Evolutionary conservation across 495 filamentous ascomycete species (phyloP).

Genomic region (Tuber microsphaerosporum): DNA sequence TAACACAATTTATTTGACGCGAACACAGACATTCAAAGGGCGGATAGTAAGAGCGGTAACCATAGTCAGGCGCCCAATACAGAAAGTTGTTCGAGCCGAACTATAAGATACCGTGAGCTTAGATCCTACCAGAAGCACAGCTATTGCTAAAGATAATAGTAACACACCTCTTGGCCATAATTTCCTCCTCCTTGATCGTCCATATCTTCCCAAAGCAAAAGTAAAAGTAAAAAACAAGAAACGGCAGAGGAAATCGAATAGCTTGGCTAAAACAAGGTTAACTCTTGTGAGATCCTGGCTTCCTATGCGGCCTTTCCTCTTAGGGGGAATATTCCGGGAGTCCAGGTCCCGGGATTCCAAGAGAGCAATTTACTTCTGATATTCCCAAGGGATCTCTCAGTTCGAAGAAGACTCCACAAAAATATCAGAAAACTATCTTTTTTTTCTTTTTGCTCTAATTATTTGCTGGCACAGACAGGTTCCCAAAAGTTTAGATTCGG

Average conservation of each 20-base stretch:
- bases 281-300: not conserved
- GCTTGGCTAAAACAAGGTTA: not conserved
- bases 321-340: not conserved
- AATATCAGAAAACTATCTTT: not conserved
- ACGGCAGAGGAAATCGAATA: not conserved
- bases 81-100: not conserved
- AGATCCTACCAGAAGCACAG: not conserved
- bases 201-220: not conserved
- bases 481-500: not conserved
- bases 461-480: not conserved
- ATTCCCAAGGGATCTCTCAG: not conserved
- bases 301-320: not conserved
- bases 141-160: not conserved
- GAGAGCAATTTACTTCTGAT: not conserved
- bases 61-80: not conserved
- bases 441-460: not conserved
- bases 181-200: not conserved
- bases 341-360: not conserved
- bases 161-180: not conserved
- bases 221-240: not conserved
- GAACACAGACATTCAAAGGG: not conserved
- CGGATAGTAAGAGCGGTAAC: not conserved
- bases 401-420: not conserved
- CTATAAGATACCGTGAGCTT: not conserved
- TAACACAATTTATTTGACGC: not conserved